Conservation (phyloP, 2,329 filamentous ascomycete genomes). For the Phyllosticta capitalensis region DNA sequence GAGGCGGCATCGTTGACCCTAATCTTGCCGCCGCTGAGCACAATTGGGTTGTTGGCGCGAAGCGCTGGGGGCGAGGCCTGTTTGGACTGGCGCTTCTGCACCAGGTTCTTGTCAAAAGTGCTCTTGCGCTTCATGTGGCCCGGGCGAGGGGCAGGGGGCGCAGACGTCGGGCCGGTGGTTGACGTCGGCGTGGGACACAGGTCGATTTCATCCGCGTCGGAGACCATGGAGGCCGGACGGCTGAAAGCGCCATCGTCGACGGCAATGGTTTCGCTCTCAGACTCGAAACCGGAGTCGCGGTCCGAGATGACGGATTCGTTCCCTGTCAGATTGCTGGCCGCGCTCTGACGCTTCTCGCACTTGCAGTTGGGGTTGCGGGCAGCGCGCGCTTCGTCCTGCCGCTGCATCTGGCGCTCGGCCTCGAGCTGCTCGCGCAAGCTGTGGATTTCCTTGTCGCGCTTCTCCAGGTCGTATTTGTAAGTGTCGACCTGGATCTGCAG, state of each 20-base stretch:
- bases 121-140: slow-evolving; percentile 6
- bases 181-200: slow-evolving; percentile 23
- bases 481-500: slow-evolving; percentile 53
- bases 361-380: slow-evolving; percentile 20
- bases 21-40: slow-evolving; percentile 26
- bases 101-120: slow-evolving; percentile 13
- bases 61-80: slow-evolving; percentile 20
- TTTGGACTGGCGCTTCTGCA: slow-evolving; percentile 22
- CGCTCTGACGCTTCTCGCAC: slow-evolving; percentile 5
- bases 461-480: slow-evolving; percentile 42
- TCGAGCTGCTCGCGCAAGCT: slow-evolving; percentile 25
- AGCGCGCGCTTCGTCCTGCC: slow-evolving; percentile 24
- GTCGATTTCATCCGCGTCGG: slow-evolving; percentile 25
- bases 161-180: slow-evolving; percentile 14
- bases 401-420: slow-evolving; percentile 23
- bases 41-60: neutral
- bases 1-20: slow-evolving; percentile 29
- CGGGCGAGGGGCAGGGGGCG: slow-evolving; percentile 1
- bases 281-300: slow-evolving; percentile 51
- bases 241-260: slow-evolving; percentile 25
- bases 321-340: slow-evolving; percentile 25
- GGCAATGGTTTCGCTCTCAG: slow-evolving; percentile 43
- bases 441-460: slow-evolving; percentile 47
- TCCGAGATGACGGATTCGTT: slow-evolving; percentile 7
- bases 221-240: slow-evolving; percentile 23